Conservation (phyloP, 2,329 filamentous ascomycete species). For the Microdochium trichocladiopsis region DNA sequence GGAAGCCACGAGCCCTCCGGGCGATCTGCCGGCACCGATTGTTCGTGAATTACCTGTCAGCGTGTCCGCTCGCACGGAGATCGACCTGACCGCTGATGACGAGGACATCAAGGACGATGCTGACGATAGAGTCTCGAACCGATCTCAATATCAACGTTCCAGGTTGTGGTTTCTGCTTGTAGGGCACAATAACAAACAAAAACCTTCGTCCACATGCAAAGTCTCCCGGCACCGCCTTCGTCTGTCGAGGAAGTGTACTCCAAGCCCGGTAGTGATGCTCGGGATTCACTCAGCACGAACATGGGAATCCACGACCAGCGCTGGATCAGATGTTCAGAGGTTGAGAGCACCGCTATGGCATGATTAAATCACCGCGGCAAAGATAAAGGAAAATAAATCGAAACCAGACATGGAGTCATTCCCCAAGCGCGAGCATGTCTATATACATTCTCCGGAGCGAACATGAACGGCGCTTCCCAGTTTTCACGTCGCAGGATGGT, state of each 20-base stretch:
- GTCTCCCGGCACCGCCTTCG: no score
- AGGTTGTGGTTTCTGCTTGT: not conserved
- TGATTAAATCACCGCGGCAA: not conserved
- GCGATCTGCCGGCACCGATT: not conserved
- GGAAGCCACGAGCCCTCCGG: not conserved
- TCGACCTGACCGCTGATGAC: not conserved
- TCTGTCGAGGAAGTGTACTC: no score
- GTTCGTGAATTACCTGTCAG: not conserved
- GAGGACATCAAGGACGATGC: not conserved
- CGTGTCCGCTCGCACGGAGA: not conserved
- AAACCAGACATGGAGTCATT: not conserved
- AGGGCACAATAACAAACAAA: not conserved
- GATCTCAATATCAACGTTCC: not conserved
- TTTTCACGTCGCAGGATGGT: not conserved
- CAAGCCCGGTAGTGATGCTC: not conserved
- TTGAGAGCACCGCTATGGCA: not conserved
- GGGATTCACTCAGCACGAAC: not conserved
- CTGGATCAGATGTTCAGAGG: not conserved
- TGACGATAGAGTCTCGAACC: not conserved
- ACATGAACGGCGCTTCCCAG: not conserved
- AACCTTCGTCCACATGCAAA: not conserved
- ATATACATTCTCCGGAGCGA: not conserved
- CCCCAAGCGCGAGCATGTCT: not conserved
- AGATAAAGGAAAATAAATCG: not conserved
- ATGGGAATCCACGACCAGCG: not conserved